Evolutionary conservation across 306 rosid genomes (phyloP), one percentile per base, ranked within the genome.

Genomic region (Carpinus viminea): DNA sequence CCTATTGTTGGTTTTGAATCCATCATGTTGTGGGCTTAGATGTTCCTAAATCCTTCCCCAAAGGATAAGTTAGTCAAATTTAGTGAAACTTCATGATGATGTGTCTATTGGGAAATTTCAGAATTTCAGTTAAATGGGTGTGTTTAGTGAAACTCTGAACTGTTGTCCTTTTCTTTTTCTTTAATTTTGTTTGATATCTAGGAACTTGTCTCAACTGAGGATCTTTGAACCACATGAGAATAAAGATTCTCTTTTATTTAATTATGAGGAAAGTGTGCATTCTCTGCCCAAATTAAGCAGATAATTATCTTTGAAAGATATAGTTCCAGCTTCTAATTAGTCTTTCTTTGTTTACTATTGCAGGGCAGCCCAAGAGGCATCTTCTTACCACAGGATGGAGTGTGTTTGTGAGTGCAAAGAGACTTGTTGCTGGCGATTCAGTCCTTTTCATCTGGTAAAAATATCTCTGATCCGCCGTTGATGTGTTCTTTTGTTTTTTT

Each of bases 361-460:
- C 88, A 95, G 99, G 99, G 79, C 99, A 95, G 86, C 99, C 99
- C 56, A 95, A 95, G 87, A 89, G 99, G 79, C 99, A 95, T 78
- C 97, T 95, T 52, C 99, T 95, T 83, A 95, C 99, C 0, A 95
- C 99, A 6, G 99, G 99, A 77, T 95, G 99, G 99, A 95, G 99
- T 81, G 99, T 95, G 74, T 95, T 95, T 83, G 98, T 95, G 66
- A 95, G 99, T 91, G 94, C 97, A 57, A 95, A 95, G 84, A 90
- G 97, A 80, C 96, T 95, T 50, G 88, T 95, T 80, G 99, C 99
- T 77, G 99, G 99, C 41, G 99, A 95, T 80, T 88, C 99, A 0
- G 99, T 95, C 84, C 92, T 95, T 83, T 95, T 95, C 78, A 95
- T 95, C 87, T 95, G 99, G 99, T 91, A 81, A 68, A 90, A 76